phyloP scores from a whole-genome alignment of 192 early-diverging fungal species.

The Kickxella alabastrina region DNA sequence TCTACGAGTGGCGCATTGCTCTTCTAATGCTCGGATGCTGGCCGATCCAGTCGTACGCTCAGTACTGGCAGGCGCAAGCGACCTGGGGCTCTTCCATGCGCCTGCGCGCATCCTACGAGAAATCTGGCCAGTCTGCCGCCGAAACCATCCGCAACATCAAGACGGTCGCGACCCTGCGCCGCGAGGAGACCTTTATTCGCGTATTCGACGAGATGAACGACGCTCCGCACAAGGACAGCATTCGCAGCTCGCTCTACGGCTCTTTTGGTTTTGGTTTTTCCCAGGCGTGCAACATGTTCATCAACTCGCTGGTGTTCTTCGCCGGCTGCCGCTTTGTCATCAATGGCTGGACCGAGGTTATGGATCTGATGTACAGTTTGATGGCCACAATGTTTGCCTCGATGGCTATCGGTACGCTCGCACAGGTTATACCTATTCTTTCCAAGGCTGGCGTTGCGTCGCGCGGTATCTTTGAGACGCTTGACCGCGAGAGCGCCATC shows the following conservation, averaged over 20 bases:
- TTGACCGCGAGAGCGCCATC: slow-evolving; percentile 70
- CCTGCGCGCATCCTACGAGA: slow-evolving; percentile 60
- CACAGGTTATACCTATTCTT: slow-evolving; percentile 62
- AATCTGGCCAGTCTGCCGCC: slow-evolving; percentile 66
- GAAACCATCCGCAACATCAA: slow-evolving; percentile 75
- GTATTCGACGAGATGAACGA: slow-evolving; percentile 56
- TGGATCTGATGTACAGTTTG: slow-evolving; percentile 56
- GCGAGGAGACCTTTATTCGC: slow-evolving; percentile 59
- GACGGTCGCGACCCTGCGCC: slow-evolving; percentile 70
- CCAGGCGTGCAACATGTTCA: slow-evolving; percentile 58
- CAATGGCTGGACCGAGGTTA: slow-evolving; percentile 32
- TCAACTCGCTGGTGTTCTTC: slow-evolving; percentile 64
- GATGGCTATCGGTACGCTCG: slow-evolving; percentile 42
- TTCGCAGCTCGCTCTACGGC: slow-evolving; percentile 56
- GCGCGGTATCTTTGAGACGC: slow-evolving; percentile 64
- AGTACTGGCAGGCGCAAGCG: slow-evolving; percentile 3
- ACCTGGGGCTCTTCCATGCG: slow-evolving; percentile 20
- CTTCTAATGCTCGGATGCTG: slow-evolving; percentile 57
- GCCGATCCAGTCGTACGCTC: slow-evolving; percentile 50
- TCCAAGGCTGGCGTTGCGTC: slow-evolving; percentile 81
- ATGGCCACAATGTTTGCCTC: slow-evolving; percentile 66
- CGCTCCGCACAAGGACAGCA: slow-evolving; percentile 59
- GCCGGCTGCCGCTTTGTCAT: slow-evolving; percentile 54
- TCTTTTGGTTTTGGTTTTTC: slow-evolving; percentile 65
- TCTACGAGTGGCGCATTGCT: slow-evolving; percentile 52